Base-by-base conservation (phyloP, 2,329 filamentous ascomycete species). In the Rhynchosporium agropyri region DNA sequence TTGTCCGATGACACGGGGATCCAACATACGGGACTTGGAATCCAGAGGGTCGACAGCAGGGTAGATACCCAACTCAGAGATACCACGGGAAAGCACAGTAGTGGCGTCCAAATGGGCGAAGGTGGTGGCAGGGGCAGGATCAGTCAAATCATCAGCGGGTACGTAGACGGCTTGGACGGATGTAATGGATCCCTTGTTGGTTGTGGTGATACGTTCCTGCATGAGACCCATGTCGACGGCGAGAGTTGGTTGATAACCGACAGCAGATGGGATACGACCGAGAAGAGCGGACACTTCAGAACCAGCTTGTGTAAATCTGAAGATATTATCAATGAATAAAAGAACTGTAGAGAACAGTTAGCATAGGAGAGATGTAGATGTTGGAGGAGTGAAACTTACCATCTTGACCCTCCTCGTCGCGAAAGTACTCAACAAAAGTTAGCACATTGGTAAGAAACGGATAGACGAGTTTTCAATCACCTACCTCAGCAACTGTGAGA, bases 321-420 rank as follows among this genome's bases (percentile, higher is more conserved):
- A 98, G 83, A 99, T 98, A 88, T 99, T 99, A 90, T 99, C 95
- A 80, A 98, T 98, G 87, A 98, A 97, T 80, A 97, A 92, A 79
- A 97, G 86, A 87, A 97, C 92, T 90, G 64, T 5, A 36, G 33
- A 36, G 33, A 20, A 20, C 9, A 10, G 65, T 77, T 69, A 76
- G 75, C 62, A 54, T 33, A 48, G 53, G 43, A 31, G 53, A 5
- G 36, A 31, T 13, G 46, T 36, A 40, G 4, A 10, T 12, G n/a
- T 12, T 9, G 54, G 46, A 46, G 13, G 43, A 49, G 50, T 26
- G 8, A 42, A 50, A 20, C 86, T 76, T 78, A 90, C 87, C 89
- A 83, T 97, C 93, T 85, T 97, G 93, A 74, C 93, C 93, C 72
- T 88, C 84, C 58, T 80, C 76, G 65, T 87, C 83, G 70, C 86